Evolutionary conservation across 2,329 filamentous ascomycete species (phyloP).

Genomic region (Aspergillus luchuensis): DNA sequence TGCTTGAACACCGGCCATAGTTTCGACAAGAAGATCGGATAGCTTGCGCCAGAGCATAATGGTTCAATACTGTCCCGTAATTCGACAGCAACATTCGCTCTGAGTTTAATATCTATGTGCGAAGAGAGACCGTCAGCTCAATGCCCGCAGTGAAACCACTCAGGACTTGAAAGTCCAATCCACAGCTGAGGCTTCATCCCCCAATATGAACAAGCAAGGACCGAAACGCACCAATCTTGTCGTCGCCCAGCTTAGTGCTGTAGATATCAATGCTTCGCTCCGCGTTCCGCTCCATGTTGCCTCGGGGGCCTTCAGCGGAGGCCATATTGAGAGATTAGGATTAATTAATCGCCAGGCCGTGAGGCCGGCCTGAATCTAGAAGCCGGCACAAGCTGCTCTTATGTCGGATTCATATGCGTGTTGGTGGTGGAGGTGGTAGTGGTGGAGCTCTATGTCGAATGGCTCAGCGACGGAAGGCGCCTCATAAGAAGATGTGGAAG

Average conservation of each 20-base stretch:
- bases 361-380: slow-evolving; percentile 37
- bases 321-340: slow-evolving; percentile 22
- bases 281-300: slow-evolving; percentile 46
- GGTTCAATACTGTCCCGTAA: slow-evolving; percentile 86
- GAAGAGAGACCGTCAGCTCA: neutral
- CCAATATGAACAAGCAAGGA: neutral
- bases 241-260: slow-evolving; percentile 52
- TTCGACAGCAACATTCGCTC: slow-evolving; percentile 78
- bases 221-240: slow-evolving; percentile 48
- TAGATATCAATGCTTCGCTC: slow-evolving; percentile 54
- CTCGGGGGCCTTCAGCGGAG: slow-evolving; percentile 25
- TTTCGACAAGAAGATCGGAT: slow-evolving; percentile 78
- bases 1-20: slow-evolving; percentile 87
- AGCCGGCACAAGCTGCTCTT: slow-evolving; percentile 30
- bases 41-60: slow-evolving; percentile 77
- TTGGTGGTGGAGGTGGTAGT: slow-evolving; percentile 25
- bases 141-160: neutral
- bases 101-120: slow-evolving; percentile 74
- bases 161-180: neutral
- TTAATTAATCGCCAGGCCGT: slow-evolving; percentile 40
- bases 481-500: slow-evolving; percentile 26
- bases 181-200: neutral
- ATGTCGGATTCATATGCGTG: slow-evolving; percentile 34
- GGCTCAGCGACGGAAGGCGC: slow-evolving; percentile 28
- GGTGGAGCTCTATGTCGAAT: slow-evolving; percentile 27